A percentile compares a stretch with the other conserved stretches of the same genome.
These are phyloP conservation scores for Xylariomycetidae sp. DNA, from an alignment of 2,329 filamentous ascomycete species.

Conservation along the genomic window DNA sequence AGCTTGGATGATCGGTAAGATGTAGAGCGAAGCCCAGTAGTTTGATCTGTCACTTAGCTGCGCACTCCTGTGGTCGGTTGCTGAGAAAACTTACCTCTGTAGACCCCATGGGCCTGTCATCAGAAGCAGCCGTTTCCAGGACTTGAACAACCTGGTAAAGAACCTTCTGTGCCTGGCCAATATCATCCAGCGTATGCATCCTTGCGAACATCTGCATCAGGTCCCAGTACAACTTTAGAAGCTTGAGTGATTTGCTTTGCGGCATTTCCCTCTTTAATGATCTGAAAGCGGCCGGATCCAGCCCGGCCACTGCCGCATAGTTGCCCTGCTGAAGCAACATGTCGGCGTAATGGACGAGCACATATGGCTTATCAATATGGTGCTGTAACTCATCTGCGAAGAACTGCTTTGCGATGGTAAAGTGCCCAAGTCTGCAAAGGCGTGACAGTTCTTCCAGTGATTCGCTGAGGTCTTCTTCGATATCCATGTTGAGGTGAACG, in stretches of 20 bases:
- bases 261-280: constrained; percentile 1
- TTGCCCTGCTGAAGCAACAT: constrained; percentile 23
- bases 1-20: too few species aligned
- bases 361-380: constrained; percentile 18
- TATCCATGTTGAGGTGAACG: constrained; percentile 16
- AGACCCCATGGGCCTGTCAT: constrained; percentile 6
- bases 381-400: constrained; percentile 17
- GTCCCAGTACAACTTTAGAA: constrained; percentile 13
- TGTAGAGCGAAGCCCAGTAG: neutral
- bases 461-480: constrained; percentile 19
- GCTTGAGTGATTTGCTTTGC: constrained; percentile 3
- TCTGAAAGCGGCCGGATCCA: constrained; percentile 10
- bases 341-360: constrained; percentile 23
- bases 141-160: constrained; percentile 6
- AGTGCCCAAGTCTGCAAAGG: constrained; percentile 21
- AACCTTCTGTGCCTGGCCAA: neutral
- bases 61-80: too few species aligned
- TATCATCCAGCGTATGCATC: constrained; percentile 8
- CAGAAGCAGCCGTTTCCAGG: neutral
- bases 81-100: constrained; percentile 14
- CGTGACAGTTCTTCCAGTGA: constrained; percentile 21
- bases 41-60: constrained; percentile 4
- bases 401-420: constrained; percentile 13
- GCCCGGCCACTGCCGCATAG: constrained; percentile 13
- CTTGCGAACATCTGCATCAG: constrained; percentile 9